Percentiles rank a stretch among this genome's conserved stretches.
Conservation (phyloP, 345 rosid species). For the Aurinia saxatilis region DNA sequence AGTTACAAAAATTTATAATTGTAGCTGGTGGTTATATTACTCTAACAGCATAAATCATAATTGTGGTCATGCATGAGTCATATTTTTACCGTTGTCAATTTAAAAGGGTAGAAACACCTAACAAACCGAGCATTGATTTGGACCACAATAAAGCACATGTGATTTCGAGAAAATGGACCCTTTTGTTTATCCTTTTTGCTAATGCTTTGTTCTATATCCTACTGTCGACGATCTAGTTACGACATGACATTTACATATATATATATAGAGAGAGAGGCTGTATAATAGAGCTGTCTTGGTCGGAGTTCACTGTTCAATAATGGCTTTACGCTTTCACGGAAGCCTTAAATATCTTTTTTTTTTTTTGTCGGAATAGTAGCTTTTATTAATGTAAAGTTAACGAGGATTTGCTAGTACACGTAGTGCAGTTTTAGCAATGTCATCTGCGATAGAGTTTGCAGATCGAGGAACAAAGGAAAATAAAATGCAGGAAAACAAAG, state of each 20-base stretch:
- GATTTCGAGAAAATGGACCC: slow-evolving; percentile 21
- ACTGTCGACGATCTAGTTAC: slow-evolving; percentile 18
- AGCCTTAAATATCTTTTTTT: neutral
- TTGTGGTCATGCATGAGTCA: too few species aligned
- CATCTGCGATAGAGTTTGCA: too few species aligned
- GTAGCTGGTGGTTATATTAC: too few species aligned
- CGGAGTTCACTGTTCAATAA: slow-evolving; percentile 22
- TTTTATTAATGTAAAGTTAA: too few species aligned
- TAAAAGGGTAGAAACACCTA: neutral
- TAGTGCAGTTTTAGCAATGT: too few species aligned
- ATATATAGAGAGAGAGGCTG: too few species aligned
- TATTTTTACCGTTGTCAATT: neutral
- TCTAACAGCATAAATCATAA: too few species aligned
- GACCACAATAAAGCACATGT: slow-evolving; percentile 26
- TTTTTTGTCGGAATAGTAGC: too few species aligned
- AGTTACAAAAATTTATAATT: too few species aligned
- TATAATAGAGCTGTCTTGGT: slow-evolving; percentile 30
- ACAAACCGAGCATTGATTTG: slow-evolving; percentile 10
- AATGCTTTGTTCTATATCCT: neutral
- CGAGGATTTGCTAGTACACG: too few species aligned
- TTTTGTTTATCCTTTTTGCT: neutral
- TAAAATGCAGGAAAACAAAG: too few species aligned
- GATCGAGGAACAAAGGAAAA: too few species aligned
- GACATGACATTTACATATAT: slow-evolving; percentile 18
- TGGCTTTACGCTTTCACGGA: neutral